phyloP scores from a whole-genome alignment of 2,329 filamentous ascomycete genomes.

The Botrytis hyacinthi region DNA sequence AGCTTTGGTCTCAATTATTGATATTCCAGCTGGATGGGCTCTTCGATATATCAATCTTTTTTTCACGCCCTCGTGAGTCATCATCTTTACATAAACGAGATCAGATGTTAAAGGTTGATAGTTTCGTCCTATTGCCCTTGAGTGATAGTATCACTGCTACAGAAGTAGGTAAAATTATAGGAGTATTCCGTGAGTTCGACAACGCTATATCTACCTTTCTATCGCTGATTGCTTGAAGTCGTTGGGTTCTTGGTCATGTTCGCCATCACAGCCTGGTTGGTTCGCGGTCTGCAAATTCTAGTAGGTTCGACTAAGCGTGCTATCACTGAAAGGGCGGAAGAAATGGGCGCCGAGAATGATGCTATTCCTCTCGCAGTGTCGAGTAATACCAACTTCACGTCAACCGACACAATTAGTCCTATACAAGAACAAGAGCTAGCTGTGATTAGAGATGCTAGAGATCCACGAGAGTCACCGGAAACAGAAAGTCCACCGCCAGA shows the following conservation, averaged over 20 bases:
- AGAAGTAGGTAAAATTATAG: constrained; percentile 59
- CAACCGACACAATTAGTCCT: constrained; percentile 26
- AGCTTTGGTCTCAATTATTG: constrained; percentile 48
- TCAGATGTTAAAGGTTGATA: constrained; percentile 22
- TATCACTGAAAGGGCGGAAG: constrained; percentile 51
- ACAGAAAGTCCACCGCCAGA: constrained; percentile 19
- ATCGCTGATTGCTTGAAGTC: constrained; percentile 41
- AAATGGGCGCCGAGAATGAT: constrained; percentile 47
- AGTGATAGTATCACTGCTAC: constrained; percentile 52
- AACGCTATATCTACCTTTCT: background rate
- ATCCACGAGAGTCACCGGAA: constrained; percentile 29
- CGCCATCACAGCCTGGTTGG: constrained; percentile 52
- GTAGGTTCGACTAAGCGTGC: constrained; percentile 53
- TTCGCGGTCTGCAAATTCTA: constrained; percentile 51
- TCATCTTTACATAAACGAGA: background rate
- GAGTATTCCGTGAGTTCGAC: constrained; percentile 51
- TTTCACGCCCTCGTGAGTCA: constrained; percentile 24
- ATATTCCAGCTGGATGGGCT: constrained; percentile 44
- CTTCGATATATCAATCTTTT: constrained; percentile 26
- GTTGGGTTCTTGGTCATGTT: constrained; percentile 55
- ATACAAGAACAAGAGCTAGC: constrained; percentile 35
- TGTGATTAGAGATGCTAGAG: constrained; percentile 34
- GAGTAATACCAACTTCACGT: constrained; percentile 25
- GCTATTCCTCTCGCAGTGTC: constrained; percentile 47
- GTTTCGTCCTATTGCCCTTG: constrained; percentile 56